Percentiles rank a stretch among this genome's conserved stretches.
Conservation (phyloP, 2,329 filamentous ascomycete species). For the Hypoxylon sp. region DNA sequence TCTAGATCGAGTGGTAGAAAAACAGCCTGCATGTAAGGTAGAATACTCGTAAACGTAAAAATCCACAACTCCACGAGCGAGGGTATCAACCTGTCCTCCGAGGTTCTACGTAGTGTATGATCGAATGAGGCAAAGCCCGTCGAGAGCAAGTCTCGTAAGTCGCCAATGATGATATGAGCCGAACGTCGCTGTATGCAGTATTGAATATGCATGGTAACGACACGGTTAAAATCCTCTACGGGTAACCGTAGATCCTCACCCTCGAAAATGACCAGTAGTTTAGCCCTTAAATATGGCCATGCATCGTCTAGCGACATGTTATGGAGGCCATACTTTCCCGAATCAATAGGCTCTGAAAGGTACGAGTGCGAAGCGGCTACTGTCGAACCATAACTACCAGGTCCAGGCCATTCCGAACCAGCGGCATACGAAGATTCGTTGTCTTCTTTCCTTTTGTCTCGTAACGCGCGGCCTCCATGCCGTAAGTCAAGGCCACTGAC, state of each 20-base stretch:
- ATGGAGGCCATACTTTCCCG: constrained; percentile 69
- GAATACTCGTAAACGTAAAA: constrained; percentile 86
- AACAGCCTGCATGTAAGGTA: constrained; percentile 94
- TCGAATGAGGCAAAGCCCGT: constrained; percentile 88
- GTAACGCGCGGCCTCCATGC: constrained; percentile 77
- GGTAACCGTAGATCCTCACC: constrained; percentile 82
- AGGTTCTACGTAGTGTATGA: constrained; percentile 77
- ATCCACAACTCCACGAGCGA: constrained; percentile 94
- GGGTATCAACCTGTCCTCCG: constrained; percentile 89
- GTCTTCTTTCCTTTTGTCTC: constrained; percentile 83
- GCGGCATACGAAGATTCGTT: constrained; percentile 57
- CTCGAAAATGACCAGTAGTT: constrained; percentile 80
- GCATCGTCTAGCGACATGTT: constrained; percentile 81
- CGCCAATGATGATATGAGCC: constrained; percentile 76
- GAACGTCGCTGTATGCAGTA: constrained; percentile 78
- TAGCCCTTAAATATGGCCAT: constrained; percentile 81
- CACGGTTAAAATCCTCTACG: constrained; percentile 82
- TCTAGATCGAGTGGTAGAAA: constrained; percentile 94
- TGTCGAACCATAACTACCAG: constrained; percentile 60
- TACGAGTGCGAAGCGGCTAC: constrained; percentile 56
- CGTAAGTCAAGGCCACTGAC: constrained; percentile 82
- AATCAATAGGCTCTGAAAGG: constrained; percentile 61
- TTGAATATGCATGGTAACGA: constrained; percentile 81
- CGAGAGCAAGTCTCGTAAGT: constrained; percentile 76
- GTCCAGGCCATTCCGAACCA: constrained; percentile 60